phyloP scores from a whole-genome alignment of 2,329 filamentous ascomycete species.

The Sporothrix luriei region DNA sequence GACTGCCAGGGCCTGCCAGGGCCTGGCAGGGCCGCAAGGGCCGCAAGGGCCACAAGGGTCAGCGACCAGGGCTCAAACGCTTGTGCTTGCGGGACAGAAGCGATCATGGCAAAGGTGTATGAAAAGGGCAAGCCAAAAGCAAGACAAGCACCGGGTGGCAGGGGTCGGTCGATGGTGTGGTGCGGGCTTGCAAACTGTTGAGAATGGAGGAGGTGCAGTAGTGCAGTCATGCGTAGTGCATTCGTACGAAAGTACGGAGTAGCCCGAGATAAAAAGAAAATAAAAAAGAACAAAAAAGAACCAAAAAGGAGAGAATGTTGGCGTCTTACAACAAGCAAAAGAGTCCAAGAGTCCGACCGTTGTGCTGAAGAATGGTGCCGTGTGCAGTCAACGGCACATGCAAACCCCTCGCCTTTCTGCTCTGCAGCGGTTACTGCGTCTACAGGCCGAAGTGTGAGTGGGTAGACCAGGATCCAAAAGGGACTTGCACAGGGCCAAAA shows the following conservation, averaged over 20 bases:
- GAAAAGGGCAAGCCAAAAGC: slow-evolving; percentile 3
- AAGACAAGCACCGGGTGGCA: neutral
- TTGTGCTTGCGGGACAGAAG: slow-evolving; percentile 12
- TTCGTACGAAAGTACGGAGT: neutral
- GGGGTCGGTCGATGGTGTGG: neutral
- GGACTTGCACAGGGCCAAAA: neutral
- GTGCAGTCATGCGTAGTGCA: neutral
- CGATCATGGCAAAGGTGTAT: slow-evolving; percentile 16
- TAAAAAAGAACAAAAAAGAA: neutral
- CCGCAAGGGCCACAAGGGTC: neutral
- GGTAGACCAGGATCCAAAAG: neutral
- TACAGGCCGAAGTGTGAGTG: slow-evolving; percentile 10
- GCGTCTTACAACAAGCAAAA: neutral
- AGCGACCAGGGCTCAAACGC: neutral
- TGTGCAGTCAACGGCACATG: neutral
- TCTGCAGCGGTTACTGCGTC: slow-evolving; percentile 23
- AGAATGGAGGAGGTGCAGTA: slow-evolving; percentile 15
- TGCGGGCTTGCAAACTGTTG: slow-evolving; percentile 8
- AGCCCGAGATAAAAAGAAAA: neutral
- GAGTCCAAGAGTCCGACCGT: slow-evolving; percentile 11
- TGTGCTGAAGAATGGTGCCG: slow-evolving; percentile 16
- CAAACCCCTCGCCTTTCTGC: neutral
- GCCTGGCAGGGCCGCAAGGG: neutral
- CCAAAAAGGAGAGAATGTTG: neutral
- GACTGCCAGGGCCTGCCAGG: no score